Conservation (phyloP, 768 basidiomycete species). For the Tubosaeta sp. region DNA sequence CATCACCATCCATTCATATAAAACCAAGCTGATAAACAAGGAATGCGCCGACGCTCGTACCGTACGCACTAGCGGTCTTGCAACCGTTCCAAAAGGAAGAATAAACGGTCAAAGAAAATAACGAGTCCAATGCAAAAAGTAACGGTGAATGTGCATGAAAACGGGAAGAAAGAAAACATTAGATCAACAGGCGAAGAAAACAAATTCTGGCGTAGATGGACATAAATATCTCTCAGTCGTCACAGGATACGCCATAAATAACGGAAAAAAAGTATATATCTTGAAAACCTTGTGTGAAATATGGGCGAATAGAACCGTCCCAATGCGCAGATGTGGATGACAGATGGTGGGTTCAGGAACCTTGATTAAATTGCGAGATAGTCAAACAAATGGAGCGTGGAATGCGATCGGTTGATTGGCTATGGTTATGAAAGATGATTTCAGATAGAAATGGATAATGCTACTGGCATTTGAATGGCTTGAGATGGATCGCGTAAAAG, state of each 20-base stretch:
- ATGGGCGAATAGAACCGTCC: constrained; percentile 28
- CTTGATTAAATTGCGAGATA: constrained; percentile 14
- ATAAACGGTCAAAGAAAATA: constrained; percentile 2
- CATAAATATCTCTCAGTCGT: constrained; percentile 25
- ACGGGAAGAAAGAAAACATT: not conserved
- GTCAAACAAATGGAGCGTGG: constrained; percentile 31
- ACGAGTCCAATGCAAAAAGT: constrained; percentile 18
- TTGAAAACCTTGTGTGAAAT: constrained; percentile 9
- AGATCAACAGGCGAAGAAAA: not conserved
- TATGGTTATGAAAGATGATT: constrained; percentile 16
- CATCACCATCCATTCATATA: constrained; percentile 14
- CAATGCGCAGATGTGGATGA: constrained; percentile 24
- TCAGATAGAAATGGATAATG: constrained; percentile 18
- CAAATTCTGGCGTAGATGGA: constrained; percentile 24
- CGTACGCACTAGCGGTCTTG: constrained; percentile 20
- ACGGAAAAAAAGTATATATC: constrained; percentile 13
- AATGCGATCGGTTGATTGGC: constrained; percentile 23
- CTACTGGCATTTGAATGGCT: constrained; percentile 13
- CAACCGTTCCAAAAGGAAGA: constrained; percentile 16
- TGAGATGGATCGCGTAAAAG: constrained; percentile 2
- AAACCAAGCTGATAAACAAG: constrained; percentile 14
- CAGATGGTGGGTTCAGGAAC: constrained; percentile 20
- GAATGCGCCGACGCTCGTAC: constrained; percentile 17
- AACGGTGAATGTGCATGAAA: constrained; percentile 2
- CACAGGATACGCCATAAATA: constrained; percentile 32